Percentiles rank a stretch among this genome's conserved stretches.
Conservation (phyloP, 2,329 filamentous ascomycete species). For the Paecilomyces sp. region DNA sequence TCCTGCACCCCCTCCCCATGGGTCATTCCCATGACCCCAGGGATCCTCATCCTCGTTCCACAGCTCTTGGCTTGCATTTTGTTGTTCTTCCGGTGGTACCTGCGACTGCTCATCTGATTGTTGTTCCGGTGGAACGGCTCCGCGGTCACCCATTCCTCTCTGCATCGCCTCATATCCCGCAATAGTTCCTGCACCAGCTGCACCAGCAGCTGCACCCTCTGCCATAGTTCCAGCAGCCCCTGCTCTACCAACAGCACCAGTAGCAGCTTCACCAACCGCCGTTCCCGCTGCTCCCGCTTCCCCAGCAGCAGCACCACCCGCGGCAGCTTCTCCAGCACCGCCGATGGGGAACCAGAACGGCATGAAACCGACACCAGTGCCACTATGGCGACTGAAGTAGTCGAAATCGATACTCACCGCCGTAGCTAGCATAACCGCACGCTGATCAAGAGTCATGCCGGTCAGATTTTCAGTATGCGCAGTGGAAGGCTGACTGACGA, state of each 20-base stretch:
- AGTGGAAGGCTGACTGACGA: constrained; percentile 25
- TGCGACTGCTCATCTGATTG: constrained; percentile 7
- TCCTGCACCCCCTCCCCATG: constrained; percentile 10
- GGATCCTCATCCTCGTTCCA: constrained; percentile 19
- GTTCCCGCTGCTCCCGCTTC: constrained; percentile 17
- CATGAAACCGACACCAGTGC: constrained; percentile 42
- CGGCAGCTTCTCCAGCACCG: constrained; percentile 33
- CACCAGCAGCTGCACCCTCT: constrained; percentile 34
- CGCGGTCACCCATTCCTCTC: constrained; percentile 33
- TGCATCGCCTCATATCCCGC: constrained; percentile 60
- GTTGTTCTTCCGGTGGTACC: constrained; percentile 9
- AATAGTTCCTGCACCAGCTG: constrained; percentile 51
- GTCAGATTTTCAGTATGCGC: constrained; percentile 17
- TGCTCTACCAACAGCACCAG: constrained; percentile 32
- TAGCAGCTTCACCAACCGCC: constrained; percentile 29
- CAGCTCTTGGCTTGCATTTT: constrained; percentile 16
- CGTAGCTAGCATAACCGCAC: constrained; percentile 60
- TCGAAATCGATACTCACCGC: constrained; percentile 61
- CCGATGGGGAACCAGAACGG: constrained; percentile 45
- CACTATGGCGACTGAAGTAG: constrained; percentile 58
- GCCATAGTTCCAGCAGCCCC: constrained; percentile 22
- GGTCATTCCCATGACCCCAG: constrained; percentile 10
- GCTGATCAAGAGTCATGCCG: constrained; percentile 59
- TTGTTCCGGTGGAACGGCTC: constrained; percentile 11
- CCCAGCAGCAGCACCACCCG: constrained; percentile 25